These are phyloP conservation scores for Fusarium redolens DNA, from an alignment of 2,329 filamentous ascomycete species.

Conservation along the genomic window DNA sequence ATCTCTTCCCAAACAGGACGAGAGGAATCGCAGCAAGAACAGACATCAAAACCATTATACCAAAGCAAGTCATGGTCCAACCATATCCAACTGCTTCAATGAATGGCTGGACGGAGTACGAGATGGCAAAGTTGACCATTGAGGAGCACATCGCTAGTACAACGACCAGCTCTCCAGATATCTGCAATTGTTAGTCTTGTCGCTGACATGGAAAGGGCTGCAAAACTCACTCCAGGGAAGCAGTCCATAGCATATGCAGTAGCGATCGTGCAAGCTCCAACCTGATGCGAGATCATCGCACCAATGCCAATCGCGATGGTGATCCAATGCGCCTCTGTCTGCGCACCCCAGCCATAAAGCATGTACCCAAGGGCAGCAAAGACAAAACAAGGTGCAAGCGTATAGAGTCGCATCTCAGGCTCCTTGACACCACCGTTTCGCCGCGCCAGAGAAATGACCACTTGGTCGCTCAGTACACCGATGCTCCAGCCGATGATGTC, in stretches of 20 bases:
- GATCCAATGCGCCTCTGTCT: background rate
- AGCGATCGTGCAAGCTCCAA: background rate
- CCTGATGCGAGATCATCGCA: background rate
- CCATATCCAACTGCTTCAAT: background rate
- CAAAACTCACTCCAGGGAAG: background rate
- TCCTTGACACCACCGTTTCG: background rate
- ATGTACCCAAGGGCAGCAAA: background rate
- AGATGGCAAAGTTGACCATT: background rate
- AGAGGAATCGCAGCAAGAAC: background rate
- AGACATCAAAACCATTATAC: background rate
- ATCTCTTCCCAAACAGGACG: background rate
- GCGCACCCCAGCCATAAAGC: background rate
- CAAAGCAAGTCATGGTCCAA: background rate
- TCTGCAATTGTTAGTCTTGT: rapidly evolving
- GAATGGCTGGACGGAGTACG: background rate
- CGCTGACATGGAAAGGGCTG: rapidly evolving
- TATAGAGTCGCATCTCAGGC: background rate
- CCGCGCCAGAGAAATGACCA: background rate
- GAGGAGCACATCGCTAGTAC: background rate
- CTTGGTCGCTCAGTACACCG: background rate
- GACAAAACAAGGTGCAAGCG: background rate
- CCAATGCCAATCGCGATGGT: background rate
- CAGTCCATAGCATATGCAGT: background rate
- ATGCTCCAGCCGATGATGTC: background rate
- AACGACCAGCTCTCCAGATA: background rate